A percentile compares a stretch with the other conserved stretches of the same genome.
phyloP scores from a whole-genome alignment of 1,284 basidiomycete genomes.

The Marasmius oreades region DNA sequence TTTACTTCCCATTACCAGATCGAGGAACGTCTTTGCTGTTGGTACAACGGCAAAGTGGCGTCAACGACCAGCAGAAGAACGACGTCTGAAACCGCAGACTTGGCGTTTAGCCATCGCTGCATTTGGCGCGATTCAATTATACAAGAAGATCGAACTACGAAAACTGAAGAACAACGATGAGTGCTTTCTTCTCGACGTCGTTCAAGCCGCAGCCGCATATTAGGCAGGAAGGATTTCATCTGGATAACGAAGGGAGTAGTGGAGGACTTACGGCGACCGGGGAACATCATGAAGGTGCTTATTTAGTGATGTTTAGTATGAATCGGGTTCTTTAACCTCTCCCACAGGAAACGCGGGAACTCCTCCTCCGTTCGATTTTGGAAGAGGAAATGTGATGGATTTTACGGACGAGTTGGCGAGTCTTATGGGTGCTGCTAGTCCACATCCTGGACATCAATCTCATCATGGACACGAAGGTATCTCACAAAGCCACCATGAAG shows the following conservation, averaged over 20 bases:
- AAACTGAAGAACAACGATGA: neutral
- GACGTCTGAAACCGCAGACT: no score
- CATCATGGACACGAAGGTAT: neutral
- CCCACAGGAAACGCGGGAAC: neutral
- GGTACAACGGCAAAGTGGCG: neutral
- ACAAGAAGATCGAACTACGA: neutral
- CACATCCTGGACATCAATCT: neutral
- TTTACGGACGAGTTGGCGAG: constrained; percentile 61
- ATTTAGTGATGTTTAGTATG: neutral
- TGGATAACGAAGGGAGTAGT: constrained; percentile 28
- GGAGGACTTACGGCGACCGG: neutral
- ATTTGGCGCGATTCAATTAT: neutral
- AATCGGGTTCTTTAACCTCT: neutral
- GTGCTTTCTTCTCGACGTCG: neutral
- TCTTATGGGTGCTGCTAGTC: constrained; percentile 38
- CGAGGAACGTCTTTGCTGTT: neutral
- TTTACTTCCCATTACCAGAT: neutral
- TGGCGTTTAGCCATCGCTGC: neutral
- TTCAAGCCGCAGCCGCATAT: constrained; percentile 15
- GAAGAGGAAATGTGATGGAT: constrained; percentile 35
- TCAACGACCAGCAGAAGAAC: neutral
- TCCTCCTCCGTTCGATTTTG: neutral
- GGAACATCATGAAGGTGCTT: constrained; percentile 18
- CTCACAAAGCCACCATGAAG: constrained; percentile 21
- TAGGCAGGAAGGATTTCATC: constrained; percentile 63